A percentile compares a stretch with the other conserved stretches of the same genome.
These are phyloP conservation scores for Ophiocordyceps camponoti-leonardi DNA, from an alignment of 2,329 filamentous ascomycete genomes.

Conservation along the genomic window DNA sequence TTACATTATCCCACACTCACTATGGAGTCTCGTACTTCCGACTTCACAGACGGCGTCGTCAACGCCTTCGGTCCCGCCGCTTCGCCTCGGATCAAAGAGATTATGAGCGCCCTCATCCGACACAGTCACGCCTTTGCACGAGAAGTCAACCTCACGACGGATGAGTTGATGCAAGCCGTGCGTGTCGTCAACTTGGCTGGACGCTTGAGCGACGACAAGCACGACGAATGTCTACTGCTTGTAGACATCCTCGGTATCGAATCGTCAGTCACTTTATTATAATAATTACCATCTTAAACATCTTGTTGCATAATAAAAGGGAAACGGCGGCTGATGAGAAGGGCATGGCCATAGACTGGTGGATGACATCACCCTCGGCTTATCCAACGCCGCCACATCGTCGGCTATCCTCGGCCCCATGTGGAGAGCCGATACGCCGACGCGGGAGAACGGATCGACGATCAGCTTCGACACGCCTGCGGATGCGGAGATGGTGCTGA, in stretches of 20 bases:
- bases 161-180: slow-evolving; percentile 62
- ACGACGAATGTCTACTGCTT: slow-evolving; percentile 59
- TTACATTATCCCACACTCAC: no score
- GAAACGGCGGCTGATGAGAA: neutral
- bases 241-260: slow-evolving; percentile 62
- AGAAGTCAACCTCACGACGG: slow-evolving; percentile 62
- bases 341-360: slow-evolving; percentile 31
- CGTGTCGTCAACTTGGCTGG: slow-evolving; percentile 42
- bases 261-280: slow-evolving; percentile 30
- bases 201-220: slow-evolving; percentile 47
- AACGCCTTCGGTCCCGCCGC: slow-evolving; percentile 58
- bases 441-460: slow-evolving; percentile 48
- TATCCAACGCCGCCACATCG: slow-evolving; percentile 38
- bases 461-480: slow-evolving; percentile 39
- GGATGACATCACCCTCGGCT: slow-evolving; percentile 63
- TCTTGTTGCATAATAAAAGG: no score
- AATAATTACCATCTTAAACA: no score
- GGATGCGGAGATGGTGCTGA: slow-evolving; percentile 35
- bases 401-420: slow-evolving; percentile 76
- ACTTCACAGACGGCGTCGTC: slow-evolving; percentile 59
- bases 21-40: slow-evolving; percentile 8
- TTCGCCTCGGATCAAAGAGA: slow-evolving; percentile 46
- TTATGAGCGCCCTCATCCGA: slow-evolving; percentile 50
- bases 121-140: slow-evolving; percentile 72
- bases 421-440: slow-evolving; percentile 58